phyloP scores from a whole-genome alignment of 805 yeast genomes.

The Lipomyces oligophaga region DNA sequence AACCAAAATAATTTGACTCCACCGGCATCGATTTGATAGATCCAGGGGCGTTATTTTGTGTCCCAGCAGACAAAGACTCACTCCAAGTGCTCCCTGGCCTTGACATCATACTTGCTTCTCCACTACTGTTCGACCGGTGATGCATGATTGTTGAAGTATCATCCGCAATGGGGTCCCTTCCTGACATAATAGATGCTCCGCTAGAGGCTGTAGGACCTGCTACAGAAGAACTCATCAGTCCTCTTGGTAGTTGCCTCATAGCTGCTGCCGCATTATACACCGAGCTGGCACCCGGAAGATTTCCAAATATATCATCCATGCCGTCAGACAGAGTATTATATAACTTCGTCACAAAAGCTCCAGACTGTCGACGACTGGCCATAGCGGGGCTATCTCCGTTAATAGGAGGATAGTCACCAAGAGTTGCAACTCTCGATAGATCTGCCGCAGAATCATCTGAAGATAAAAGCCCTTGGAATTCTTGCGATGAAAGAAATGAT shows the following conservation, averaged over 20 bases:
- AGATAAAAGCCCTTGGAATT: slow-evolving; percentile 10
- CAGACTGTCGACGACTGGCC: slow-evolving; percentile 9
- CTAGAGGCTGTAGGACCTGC: not conserved
- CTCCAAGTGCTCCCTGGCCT: slow-evolving; percentile 1
- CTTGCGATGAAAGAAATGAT: slow-evolving; percentile 63
- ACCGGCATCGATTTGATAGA: not conserved
- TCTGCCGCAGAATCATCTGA: not conserved
- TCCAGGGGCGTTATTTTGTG: not conserved
- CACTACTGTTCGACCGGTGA: slow-evolving; percentile 6
- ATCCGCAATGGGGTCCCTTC: not conserved
- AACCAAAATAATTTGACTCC: not conserved
- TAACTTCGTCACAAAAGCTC: slow-evolving; percentile 20
- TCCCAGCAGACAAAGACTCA: slow-evolving; percentile 1
- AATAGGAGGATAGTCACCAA: not conserved
- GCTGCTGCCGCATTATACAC: slow-evolving; percentile 13
- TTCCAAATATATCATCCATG: slow-evolving; percentile 25
- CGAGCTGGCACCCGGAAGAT: slow-evolving; percentile 8
- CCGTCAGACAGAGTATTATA: slow-evolving; percentile 24
- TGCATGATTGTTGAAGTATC: not conserved
- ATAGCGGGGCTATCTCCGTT: slow-evolving; percentile 6
- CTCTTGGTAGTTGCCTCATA: no score
- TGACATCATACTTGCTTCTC: slow-evolving; percentile 7
- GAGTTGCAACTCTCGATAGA: not conserved
- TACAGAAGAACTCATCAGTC: no score
- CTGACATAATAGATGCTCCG: not conserved